Percentiles rank a stretch among this genome's conserved stretches.
Evolutionary conservation across 2,329 filamentous ascomycete genomes (phyloP).

Genomic region (Beauveria pseudobassiana): DNA sequence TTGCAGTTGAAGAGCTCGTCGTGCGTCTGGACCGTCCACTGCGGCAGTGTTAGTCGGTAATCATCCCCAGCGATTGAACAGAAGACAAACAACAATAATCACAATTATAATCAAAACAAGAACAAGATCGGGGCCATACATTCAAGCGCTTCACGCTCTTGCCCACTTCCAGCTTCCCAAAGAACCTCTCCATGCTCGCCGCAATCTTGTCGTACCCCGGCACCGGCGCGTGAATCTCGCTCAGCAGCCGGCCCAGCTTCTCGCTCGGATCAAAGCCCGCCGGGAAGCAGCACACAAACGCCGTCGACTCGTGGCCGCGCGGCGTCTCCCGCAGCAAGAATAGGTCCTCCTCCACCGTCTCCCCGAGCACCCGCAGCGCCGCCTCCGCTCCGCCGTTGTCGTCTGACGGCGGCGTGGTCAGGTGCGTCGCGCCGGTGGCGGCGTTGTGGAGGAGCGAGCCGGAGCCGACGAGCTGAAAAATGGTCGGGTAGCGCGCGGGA

Average conservation of each 20-base stretch:
- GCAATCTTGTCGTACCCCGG: slow-evolving; percentile 48
- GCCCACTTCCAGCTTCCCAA: slow-evolving; percentile 38
- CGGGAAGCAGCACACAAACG: slow-evolving; percentile 46
- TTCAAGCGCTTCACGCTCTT: slow-evolving; percentile 44
- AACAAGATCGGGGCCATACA: slow-evolving; percentile 22
- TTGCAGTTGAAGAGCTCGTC: slow-evolving; percentile 31
- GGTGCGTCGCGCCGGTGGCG: background rate
- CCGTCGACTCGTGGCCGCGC: slow-evolving; percentile 35
- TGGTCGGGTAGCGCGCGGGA: slow-evolving; percentile 39
- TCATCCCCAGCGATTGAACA: background rate
- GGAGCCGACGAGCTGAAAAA: slow-evolving; percentile 34
- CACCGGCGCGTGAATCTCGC: slow-evolving; percentile 44
- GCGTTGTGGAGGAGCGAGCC: slow-evolving; percentile 29
- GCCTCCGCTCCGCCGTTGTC: slow-evolving; percentile 19
- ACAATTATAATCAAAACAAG: background rate
- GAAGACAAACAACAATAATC: too few relatives aligned
- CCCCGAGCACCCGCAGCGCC: slow-evolving; percentile 35
- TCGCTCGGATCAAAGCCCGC: slow-evolving; percentile 42
- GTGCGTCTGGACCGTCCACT: slow-evolving; percentile 44
- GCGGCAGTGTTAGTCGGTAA: background rate
- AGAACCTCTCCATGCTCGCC: slow-evolving; percentile 47
- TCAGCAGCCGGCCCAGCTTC: slow-evolving; percentile 41
- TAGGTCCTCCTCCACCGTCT: slow-evolving; percentile 48
- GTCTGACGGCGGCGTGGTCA: background rate
- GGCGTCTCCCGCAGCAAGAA: slow-evolving; percentile 39